Conservation (phyloP, 1,139 yeast genomes). For the Yamadazyma aaseri region DNA sequence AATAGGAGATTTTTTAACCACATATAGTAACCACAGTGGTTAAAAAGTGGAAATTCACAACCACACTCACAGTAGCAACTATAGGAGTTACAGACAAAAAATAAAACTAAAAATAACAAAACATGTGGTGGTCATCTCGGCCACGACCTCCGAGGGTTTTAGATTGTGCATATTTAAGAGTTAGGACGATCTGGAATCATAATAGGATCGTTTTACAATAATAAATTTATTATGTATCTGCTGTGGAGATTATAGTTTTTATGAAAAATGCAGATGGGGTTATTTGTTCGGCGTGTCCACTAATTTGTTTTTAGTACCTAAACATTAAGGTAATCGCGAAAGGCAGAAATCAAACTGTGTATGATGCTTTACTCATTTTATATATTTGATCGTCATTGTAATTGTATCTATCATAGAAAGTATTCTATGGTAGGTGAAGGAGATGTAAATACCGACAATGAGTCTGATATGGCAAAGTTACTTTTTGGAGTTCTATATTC, state of each 20-base stretch:
- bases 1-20: too few relatives aligned
- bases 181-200: too few relatives aligned
- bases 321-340: too few relatives aligned
- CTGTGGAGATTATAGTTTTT: neutral
- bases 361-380: slow-evolving; percentile 61
- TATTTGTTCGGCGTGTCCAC: neutral
- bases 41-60: too few relatives aligned
- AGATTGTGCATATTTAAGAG: too few relatives aligned
- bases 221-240: too few relatives aligned
- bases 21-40: too few relatives aligned
- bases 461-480: slow-evolving; percentile 69
- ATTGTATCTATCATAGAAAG: slow-evolving; percentile 70
- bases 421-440: slow-evolving; percentile 43
- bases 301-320: too few relatives aligned
- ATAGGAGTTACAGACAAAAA: slow-evolving; percentile 2
- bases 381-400: slow-evolving; percentile 88
- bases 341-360: neutral
- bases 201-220: too few relatives aligned
- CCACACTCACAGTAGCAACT: too few relatives aligned
- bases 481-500: slow-evolving; percentile 88
- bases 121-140: too few relatives aligned
- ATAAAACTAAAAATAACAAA: neutral
- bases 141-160: too few relatives aligned
- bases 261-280: neutral
- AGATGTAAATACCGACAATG: slow-evolving; percentile 53